Percentiles rank a stretch among this genome's conserved stretches.
These are phyloP conservation scores for Drosera capensis DNA, from an alignment of 148 eudicot genomes.

Conservation along the genomic window DNA sequence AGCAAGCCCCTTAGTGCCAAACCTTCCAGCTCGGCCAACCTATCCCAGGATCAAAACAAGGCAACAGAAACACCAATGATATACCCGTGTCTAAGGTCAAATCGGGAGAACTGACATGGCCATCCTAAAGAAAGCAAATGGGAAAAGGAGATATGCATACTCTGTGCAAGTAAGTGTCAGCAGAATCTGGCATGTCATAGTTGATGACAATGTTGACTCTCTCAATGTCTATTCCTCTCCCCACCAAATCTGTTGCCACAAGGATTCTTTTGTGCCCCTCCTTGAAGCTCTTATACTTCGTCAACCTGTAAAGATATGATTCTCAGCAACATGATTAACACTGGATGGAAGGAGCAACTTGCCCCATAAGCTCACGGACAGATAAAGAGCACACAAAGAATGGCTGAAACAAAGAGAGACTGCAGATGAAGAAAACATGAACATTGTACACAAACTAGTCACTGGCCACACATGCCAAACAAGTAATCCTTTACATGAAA, in stretches of 20 bases:
- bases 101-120: not conserved
- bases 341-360: not conserved
- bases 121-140: not conserved
- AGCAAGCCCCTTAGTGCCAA: constrained; percentile 68
- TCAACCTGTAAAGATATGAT: constrained; percentile 27
- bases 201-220: constrained; percentile 93
- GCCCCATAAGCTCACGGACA: not conserved
- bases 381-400: too few relatives aligned
- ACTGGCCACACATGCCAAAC: too few relatives aligned
- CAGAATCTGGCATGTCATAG: constrained; percentile 97
- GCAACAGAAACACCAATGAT: not conserved
- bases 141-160: constrained; percentile 13
- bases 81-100: not conserved
- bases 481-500: too few relatives aligned
- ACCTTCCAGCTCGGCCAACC: constrained; percentile 77
- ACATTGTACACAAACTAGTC: too few relatives aligned
- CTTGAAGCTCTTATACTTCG: constrained; percentile 83
- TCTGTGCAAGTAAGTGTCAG: constrained; percentile 86
- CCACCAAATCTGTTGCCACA: constrained; percentile 93
- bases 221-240: constrained; percentile 93
- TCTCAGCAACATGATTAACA: not conserved
- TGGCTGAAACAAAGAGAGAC: too few relatives aligned
- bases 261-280: constrained; percentile 92
- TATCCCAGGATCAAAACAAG: constrained; percentile 3
- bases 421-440: too few relatives aligned